These are phyloP conservation scores for Beta macrorhiza DNA, from an alignment of 179 eudicot species.

Conservation along the genomic window DNA sequence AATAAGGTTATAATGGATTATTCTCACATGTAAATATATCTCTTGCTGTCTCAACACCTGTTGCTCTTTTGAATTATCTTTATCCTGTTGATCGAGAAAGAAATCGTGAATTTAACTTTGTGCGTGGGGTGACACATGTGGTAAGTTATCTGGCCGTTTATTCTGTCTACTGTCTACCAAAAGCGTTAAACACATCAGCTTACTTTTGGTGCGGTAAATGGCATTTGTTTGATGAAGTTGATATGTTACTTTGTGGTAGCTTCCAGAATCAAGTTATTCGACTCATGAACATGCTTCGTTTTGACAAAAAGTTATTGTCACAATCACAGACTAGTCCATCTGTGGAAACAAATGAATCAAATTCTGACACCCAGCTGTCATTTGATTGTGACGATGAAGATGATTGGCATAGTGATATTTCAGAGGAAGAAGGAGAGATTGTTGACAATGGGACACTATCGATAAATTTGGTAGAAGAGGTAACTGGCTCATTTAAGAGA, in stretches of 20 bases:
- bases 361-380: slow-evolving; percentile 31
- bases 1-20: neutral
- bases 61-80: slow-evolving; percentile 79
- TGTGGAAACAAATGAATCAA: slow-evolving; percentile 30
- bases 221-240: slow-evolving; percentile 98
- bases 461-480: slow-evolving; percentile 30
- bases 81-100: slow-evolving; percentile 67
- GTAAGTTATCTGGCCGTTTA: slow-evolving; percentile 37
- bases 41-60: slow-evolving; percentile 82
- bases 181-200: neutral
- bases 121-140: slow-evolving; percentile 76
- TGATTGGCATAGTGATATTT: slow-evolving; percentile 25
- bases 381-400: slow-evolving; percentile 28
- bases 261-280: slow-evolving; percentile 89
- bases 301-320: slow-evolving; percentile 86
- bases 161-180: neutral
- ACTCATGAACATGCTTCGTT: slow-evolving; percentile 87
- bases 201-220: slow-evolving; percentile 19
- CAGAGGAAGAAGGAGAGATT: slow-evolving; percentile 32
- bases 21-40: slow-evolving; percentile 16
- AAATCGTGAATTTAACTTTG: slow-evolving; percentile 53
- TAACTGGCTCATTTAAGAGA: slow-evolving; percentile 31
- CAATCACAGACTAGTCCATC: slow-evolving; percentile 33
- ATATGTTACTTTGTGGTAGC: slow-evolving; percentile 89
- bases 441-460: slow-evolving; percentile 29